Percentiles rank a stretch among this genome's conserved stretches.
Conservation (phyloP, 2,329 filamentous ascomycete genomes). For the Claviceps cyperi region DNA sequence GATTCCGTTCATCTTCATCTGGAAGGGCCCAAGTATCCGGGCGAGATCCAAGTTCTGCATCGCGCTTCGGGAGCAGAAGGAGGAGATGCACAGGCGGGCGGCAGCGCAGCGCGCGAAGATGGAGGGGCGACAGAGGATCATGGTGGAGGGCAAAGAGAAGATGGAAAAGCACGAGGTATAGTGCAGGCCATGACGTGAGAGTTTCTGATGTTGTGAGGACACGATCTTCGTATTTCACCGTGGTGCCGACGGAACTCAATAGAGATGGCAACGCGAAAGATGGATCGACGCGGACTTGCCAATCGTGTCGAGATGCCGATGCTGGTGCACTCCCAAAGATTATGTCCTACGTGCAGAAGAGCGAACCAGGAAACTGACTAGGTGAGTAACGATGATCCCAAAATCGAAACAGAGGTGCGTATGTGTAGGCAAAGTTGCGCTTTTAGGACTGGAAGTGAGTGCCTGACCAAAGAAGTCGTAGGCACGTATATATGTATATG, state of each 20-base stretch:
- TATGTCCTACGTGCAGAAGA: neutral
- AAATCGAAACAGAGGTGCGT: neutral
- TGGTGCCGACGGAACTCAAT: no score
- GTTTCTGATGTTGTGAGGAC: no score
- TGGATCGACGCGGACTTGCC: no score
- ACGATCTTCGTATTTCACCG: no score
- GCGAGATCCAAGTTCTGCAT: slow-evolving; percentile 47
- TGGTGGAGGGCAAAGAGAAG: slow-evolving; percentile 10
- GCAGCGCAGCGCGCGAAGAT: slow-evolving; percentile 21
- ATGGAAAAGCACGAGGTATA: neutral
- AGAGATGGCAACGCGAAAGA: no score
- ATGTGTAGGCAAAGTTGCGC: neutral
- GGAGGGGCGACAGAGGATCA: slow-evolving; percentile 10
- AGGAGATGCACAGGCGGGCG: slow-evolving; percentile 27
- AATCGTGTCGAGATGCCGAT: no score
- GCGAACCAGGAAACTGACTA: neutral
- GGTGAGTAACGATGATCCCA: neutral
- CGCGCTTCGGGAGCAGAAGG: slow-evolving; percentile 37
- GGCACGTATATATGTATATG: no score
- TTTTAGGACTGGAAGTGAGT: neutral
- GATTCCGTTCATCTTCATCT: slow-evolving; percentile 39
- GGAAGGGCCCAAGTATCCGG: slow-evolving; percentile 40
- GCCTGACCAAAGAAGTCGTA: neutral
- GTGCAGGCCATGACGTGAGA: neutral
- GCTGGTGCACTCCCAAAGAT: neutral